A percentile compares a stretch with the other conserved stretches of the same genome.
Conservation (phyloP, 352 stramenopile genomes). For the Peronosclerospora sorghi region DNA sequence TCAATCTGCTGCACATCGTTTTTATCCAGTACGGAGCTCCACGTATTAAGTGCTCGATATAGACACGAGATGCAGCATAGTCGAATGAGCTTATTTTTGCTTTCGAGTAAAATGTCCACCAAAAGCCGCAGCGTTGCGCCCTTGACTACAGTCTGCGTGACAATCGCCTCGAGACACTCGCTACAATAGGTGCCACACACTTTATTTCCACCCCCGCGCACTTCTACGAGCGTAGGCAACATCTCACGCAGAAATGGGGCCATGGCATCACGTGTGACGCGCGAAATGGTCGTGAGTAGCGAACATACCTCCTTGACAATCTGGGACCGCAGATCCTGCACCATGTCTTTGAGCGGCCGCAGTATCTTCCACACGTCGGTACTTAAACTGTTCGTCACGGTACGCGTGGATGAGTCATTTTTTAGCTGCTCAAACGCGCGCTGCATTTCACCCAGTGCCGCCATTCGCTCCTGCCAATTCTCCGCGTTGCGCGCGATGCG, state of each 20-base stretch:
- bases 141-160: conserved; percentile 59
- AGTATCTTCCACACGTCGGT: conserved; percentile 62
- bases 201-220: conserved; percentile 75
- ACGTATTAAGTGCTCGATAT: conserved; percentile 34
- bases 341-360: conserved; percentile 56
- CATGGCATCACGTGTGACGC: conserved; percentile 65
- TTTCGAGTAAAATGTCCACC: conserved; percentile 61
- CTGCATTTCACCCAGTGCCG: conserved; percentile 53
- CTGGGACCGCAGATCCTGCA: conserved; percentile 74
- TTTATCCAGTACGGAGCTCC: conserved; percentile 71
- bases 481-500: conserved; percentile 62
- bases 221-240: conserved; percentile 60
- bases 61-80: conserved; percentile 61
- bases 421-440: conserved; percentile 55
- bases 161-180: conserved; percentile 61
- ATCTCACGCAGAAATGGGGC: conserved; percentile 64
- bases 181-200: conserved; percentile 72
- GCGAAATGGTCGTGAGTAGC: conserved; percentile 47
- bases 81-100: conserved; percentile 77
- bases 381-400: conserved; percentile 24
- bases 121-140: conserved; percentile 61
- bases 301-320: conserved; percentile 79
- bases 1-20: conserved; percentile 74
- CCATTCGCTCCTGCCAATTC: conserved; percentile 75
- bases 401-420: conserved; percentile 13